Base-by-base conservation (phyloP, 2,329 filamentous ascomycete species). In the Fusarium kyushuense region DNA sequence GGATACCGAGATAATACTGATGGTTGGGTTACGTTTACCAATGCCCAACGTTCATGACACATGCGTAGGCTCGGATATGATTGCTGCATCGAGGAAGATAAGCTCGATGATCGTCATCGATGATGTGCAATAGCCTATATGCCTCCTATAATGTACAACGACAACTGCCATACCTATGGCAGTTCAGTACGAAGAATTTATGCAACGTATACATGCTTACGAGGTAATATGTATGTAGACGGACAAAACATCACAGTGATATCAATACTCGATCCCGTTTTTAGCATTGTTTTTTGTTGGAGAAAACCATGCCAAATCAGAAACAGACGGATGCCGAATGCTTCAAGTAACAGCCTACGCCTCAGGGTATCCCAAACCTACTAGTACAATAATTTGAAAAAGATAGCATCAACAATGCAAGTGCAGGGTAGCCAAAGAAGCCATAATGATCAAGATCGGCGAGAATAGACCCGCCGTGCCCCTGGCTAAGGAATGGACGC, bases 351-450 rank as follows among this genome's bases (percentile, higher is more conserved):
- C 16, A n/a, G 14, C 32, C 19, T 30, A 27, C 12, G 23, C 14
- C n/a, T 32, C 14, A 41, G 17, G n/a, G 19, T 33, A 52, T 36
- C 29, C 17, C 14, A n/a, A 43, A n/a, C 38, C 19, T n/a, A 66
- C 33, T 27, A 17, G 32, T n/a, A 48, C 23, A 42, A 55, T 36
- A 49, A 41, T 42, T 32, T 45, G 47, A 41, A 42, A 58, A 66
- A 48, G 12, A 48, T 17, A 7, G 21, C 45, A 29, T 42, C 32
- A 21, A 40, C 8, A 25, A 14, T n/a, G 6, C 25, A 32, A 27
- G 42, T 69, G 61, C 66, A 69, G 66, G 66, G 65, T 69, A 69
- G 52, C 25, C 19, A 38, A 52, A 30, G 23, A 27, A 40, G 38
- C 13, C 32, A 47, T 23, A 33, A 30, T 49, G 29, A 54, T 63